Conservation (phyloP, 2,329 filamentous ascomycete species). For the Microascus cirrosus region DNA sequence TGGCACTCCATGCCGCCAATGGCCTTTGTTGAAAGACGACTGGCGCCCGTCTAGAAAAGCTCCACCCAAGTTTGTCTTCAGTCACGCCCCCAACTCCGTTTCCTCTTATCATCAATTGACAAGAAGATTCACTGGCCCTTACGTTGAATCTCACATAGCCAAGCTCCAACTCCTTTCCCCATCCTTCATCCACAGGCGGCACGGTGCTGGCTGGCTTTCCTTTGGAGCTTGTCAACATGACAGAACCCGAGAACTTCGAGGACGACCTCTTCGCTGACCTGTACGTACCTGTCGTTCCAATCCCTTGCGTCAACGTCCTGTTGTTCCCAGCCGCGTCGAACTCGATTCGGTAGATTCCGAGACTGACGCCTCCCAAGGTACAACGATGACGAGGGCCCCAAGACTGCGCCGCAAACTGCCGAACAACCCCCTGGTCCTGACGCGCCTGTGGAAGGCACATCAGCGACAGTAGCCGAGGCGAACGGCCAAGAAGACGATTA, state of each 20-base stretch:
- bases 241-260: constrained; percentile 72
- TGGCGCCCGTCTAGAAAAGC: too few species aligned
- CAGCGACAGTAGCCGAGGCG: not conserved
- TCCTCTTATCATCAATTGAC: not conserved
- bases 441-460: not conserved
- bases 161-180: not conserved
- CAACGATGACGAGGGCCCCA: constrained; percentile 8
- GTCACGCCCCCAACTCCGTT: not conserved
- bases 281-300: constrained; percentile 41
- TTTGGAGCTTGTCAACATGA: constrained; percentile 39
- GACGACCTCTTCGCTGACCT: constrained; percentile 94
- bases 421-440: constrained; percentile 14
- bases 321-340: not conserved
- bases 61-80: not conserved
- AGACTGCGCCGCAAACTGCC: constrained; percentile 15
- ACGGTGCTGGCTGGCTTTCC: not conserved
- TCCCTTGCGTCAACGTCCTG: not conserved
- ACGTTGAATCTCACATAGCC: not conserved
- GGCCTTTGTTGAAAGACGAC: not conserved
- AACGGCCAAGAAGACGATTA: not conserved
- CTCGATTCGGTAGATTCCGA: not conserved
- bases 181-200: not conserved
- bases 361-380: constrained; percentile 5
- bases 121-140: not conserved
- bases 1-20: too few species aligned